A percentile compares a stretch with the other conserved stretches of the same genome.
Evolutionary conservation across 495 filamentous ascomycete genomes (phyloP).

Genomic region (Penicillium lividum): DNA sequence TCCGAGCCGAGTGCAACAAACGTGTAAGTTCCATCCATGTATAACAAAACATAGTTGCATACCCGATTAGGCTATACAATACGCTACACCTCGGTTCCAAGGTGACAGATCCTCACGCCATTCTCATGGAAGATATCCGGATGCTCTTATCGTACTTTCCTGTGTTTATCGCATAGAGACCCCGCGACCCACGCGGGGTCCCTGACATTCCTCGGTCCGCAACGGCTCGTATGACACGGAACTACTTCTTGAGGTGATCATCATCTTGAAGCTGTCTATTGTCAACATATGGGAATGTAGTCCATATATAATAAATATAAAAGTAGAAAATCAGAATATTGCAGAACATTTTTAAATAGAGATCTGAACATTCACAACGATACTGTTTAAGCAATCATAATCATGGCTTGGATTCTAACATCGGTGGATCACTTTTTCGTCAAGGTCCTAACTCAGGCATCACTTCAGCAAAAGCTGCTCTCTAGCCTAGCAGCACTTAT

Average conservation of each 20-base stretch:
- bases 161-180: not conserved
- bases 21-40: not conserved
- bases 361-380: no score
- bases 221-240: not conserved
- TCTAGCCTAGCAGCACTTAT: conserved; percentile 13
- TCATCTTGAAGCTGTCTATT: not conserved
- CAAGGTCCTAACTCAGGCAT: not conserved
- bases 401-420: not conserved
- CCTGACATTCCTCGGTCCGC: conserved; percentile 10
- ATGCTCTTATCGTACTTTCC: not conserved
- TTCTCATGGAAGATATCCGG: not conserved
- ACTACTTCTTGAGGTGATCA: not conserved
- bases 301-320: no score
- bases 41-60: not conserved
- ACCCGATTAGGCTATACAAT: not conserved
- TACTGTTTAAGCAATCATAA: no score
- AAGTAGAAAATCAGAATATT: no score
- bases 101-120: conserved; percentile 9
- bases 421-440: not conserved
- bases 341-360: no score
- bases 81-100: not conserved
- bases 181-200: not conserved
- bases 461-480: conserved; percentile 6
- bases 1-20: no score
- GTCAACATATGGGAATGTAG: no score